These are phyloP conservation scores for Lithocarpus polystachyus DNA, from an alignment of 306 rosid species.

Conservation along the genomic window DNA sequence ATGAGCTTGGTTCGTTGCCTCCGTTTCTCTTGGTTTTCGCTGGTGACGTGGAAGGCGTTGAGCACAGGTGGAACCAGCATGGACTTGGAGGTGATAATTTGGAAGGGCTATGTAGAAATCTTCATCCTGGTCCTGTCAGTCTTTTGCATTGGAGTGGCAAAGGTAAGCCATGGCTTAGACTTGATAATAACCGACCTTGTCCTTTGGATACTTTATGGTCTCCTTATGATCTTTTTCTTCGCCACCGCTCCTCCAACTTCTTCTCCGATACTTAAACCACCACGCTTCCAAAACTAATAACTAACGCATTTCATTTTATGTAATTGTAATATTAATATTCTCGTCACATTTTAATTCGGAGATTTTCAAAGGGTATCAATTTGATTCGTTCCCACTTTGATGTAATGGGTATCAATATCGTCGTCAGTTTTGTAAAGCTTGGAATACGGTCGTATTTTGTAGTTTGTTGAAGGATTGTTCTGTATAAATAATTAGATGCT, in stretches of 20 bases:
- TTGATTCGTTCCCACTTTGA: not conserved
- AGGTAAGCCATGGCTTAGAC: conserved; percentile 89
- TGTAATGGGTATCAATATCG: not conserved
- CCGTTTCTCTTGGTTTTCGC: conserved; percentile 87
- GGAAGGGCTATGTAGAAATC: conserved; percentile 70
- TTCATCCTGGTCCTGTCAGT: conserved; percentile 89
- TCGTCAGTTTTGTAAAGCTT: not conserved
- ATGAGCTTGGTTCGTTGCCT: conserved; percentile 82
- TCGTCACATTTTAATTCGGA: too few species aligned
- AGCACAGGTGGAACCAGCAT: conserved; percentile 95
- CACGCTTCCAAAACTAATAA: too few species aligned
- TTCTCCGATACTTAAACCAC: too few species aligned
- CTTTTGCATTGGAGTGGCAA: conserved; percentile 93
- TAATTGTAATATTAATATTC: too few species aligned
- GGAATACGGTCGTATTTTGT: too few species aligned
- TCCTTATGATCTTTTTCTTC: conserved; percentile 73
- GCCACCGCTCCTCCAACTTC: too few species aligned
- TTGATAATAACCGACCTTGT: conserved; percentile 75
- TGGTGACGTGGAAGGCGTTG: conserved; percentile 72
- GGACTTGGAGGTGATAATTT: conserved; percentile 89
- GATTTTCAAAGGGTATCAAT: not conserved
- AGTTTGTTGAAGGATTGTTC: too few species aligned
- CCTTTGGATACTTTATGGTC: conserved; percentile 90
- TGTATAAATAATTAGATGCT: too few species aligned
- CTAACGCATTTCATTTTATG: too few species aligned